Conservation (phyloP, 345 rosid genomes). For the Citrus medica region DNA sequence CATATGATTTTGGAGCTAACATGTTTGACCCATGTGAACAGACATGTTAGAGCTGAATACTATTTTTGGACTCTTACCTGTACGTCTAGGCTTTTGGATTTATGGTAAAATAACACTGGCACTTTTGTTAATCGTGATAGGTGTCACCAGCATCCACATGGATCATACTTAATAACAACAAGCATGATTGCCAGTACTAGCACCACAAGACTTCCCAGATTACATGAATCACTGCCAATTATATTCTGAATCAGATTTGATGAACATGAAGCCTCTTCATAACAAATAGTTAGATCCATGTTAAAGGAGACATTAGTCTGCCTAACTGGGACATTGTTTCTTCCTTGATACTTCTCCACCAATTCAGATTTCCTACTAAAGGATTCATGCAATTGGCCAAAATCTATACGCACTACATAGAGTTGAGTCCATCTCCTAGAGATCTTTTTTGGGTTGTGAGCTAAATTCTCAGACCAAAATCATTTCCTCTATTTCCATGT, state of each 20-base stretch:
- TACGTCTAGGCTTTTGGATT: not conserved
- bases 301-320: not conserved
- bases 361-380: not conserved
- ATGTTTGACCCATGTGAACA: not conserved
- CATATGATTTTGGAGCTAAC: not conserved
- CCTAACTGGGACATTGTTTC: not conserved
- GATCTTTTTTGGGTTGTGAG: not conserved
- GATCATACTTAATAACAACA: not conserved
- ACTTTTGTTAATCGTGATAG: not conserved
- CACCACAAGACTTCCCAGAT: not conserved
- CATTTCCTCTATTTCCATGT: conserved; percentile 29
- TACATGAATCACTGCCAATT: not conserved
- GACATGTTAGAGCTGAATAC: not conserved
- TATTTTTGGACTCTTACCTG: not conserved
- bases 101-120: not conserved
- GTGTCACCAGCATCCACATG: not conserved
- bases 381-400: not conserved
- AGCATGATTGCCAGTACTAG: not conserved
- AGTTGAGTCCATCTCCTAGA: not conserved
- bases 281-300: not conserved
- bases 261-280: not conserved
- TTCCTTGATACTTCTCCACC: not conserved
- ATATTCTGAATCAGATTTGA: not conserved
- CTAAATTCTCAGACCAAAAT: conserved; percentile 4
- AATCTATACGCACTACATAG: conserved; percentile 1